Base-by-base conservation (phyloP, 331 rosid species). In the Telfairia occidentalis region DNA sequence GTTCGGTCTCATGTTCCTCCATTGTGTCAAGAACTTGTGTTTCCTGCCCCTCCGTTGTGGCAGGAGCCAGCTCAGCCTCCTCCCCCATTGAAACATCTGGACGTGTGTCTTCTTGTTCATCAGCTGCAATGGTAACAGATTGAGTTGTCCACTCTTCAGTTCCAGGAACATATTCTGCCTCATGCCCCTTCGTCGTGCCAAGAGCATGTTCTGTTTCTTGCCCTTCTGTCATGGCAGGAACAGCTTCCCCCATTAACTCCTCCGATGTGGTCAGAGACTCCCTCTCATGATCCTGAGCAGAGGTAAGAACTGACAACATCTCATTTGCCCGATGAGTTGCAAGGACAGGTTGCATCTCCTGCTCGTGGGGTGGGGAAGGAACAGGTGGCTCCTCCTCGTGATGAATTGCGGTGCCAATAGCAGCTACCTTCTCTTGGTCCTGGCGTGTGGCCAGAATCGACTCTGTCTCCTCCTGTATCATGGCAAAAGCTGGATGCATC, bases 371-470 rank as follows among this genome's bases (percentile, higher is more conserved):
- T 6, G 38, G 21, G 26, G 73, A 52, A 61, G 58, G 63, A 30
- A 23, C 54, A 26, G 72, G 60, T 23, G 10, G 45, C 73, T 10
- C 12, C 64, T 73, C 65, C 73, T 28, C 61, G 0, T 60, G 57
- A 55, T 55, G 69, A 26, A 21, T 61, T 30, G 48, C 9, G n/a
- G 30, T 5, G 32, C 19, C 32, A 76, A 24, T 21, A 76, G 6
- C 69, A 60, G 79, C 71, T 29, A 59, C 21, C 21, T 40, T 45
- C 57, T 40, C 71, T 60, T 60, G 79, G 32, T 76, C 79, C 57
- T 76, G 71, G 32, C 26, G 16, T 42, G 46, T 29, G 55, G 55
- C 18, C 19, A 35, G 32, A 13, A 54, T 72, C 7, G 78, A 43
- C 69, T 24, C 54, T 43, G 30, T 24, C 71, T 34, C 72, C 72